phyloP scores from a whole-genome alignment of 2,329 filamentous ascomycete species.

The Shiraia bambusicola region DNA sequence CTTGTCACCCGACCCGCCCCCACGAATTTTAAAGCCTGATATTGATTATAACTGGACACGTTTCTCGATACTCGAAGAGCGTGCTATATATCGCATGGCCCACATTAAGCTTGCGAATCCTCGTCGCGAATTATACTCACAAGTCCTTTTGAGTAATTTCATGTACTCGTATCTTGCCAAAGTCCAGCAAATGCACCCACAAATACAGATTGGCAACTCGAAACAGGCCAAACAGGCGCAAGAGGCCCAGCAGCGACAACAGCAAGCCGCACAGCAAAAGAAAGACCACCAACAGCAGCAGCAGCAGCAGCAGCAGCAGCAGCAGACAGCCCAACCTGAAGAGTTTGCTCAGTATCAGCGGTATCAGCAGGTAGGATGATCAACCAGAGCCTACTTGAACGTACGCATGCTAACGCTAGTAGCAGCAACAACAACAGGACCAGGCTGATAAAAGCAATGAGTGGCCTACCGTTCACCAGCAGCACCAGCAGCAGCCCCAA shows the following conservation, averaged over 20 bases:
- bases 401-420: slow-evolving; percentile 5
- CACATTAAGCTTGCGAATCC: slow-evolving; percentile 99
- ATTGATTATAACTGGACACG: slow-evolving; percentile 95
- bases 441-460: slow-evolving; percentile 22
- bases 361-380: slow-evolving; percentile 37
- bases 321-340: slow-evolving; percentile 37
- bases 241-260: slow-evolving; percentile 55
- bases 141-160: slow-evolving; percentile 96
- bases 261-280: slow-evolving; percentile 43
- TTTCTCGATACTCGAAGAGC: slow-evolving; percentile 91
- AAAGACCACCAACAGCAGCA: slow-evolving; percentile 49
- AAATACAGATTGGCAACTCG: slow-evolving; percentile 85
- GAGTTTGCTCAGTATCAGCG: slow-evolving; percentile 45
- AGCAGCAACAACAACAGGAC: slow-evolving; percentile 27
- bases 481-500: slow-evolving; percentile 21
- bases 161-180: slow-evolving; percentile 99
- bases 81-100: slow-evolving; percentile 97
- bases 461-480: slow-evolving; percentile 20
- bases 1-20: slow-evolving; percentile 73
- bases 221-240: slow-evolving; percentile 68
- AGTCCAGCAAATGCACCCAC: slow-evolving; percentile 97
- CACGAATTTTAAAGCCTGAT: slow-evolving; percentile 75
- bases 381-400: not conserved
- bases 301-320: slow-evolving; percentile 47
- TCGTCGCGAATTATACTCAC: slow-evolving; percentile 84